These are phyloP conservation scores for Colletotrichum somersetense DNA, from an alignment of 2,329 filamentous ascomycete species.

Conservation along the genomic window DNA sequence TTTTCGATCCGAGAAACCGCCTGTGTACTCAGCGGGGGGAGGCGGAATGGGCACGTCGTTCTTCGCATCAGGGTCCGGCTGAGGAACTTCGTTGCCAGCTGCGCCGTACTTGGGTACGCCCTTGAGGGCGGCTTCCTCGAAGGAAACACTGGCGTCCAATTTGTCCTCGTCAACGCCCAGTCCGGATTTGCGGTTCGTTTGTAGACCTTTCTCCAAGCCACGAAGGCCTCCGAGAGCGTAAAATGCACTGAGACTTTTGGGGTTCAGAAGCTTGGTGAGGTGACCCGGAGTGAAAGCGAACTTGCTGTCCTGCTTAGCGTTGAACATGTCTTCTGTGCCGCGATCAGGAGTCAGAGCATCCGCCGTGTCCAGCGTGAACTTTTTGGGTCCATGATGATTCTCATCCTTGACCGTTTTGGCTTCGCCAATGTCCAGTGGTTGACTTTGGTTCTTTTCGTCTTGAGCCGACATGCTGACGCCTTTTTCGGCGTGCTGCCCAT, in stretches of 20 bases:
- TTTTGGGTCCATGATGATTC: conserved; percentile 31
- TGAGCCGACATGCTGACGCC: conserved; percentile 13
- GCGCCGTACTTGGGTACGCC: conserved; percentile 52
- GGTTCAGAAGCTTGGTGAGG: conserved; percentile 81
- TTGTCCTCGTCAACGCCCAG: conserved; percentile 77
- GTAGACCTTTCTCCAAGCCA: conserved; percentile 80
- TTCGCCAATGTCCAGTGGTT: conserved; percentile 18
- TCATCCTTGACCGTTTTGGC: conserved; percentile 19
- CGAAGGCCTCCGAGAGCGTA: conserved; percentile 79
- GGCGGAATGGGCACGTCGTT: conserved; percentile 32
- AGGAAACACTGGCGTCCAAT: conserved; percentile 74
- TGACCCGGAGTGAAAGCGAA: conserved; percentile 82
- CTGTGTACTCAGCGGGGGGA: conserved; percentile 27
- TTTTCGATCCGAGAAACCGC: conserved; percentile 63
- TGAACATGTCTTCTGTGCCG: conserved; percentile 77
- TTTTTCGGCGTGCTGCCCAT: conserved; percentile 31
- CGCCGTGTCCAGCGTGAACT: conserved; percentile 44
- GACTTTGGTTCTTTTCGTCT: conserved; percentile 9
- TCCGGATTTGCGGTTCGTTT: conserved; percentile 73
- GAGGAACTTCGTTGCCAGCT: conserved; percentile 50
- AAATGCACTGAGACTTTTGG: conserved; percentile 81
- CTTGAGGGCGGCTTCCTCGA: conserved; percentile 70
- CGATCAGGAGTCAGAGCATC: conserved; percentile 65
- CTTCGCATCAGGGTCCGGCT: conserved; percentile 44
- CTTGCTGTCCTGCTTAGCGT: conserved; percentile 71